Evolutionary conservation across 2,329 filamentous ascomycete genomes (phyloP).

Genomic region (Verticillium dahliae): DNA sequence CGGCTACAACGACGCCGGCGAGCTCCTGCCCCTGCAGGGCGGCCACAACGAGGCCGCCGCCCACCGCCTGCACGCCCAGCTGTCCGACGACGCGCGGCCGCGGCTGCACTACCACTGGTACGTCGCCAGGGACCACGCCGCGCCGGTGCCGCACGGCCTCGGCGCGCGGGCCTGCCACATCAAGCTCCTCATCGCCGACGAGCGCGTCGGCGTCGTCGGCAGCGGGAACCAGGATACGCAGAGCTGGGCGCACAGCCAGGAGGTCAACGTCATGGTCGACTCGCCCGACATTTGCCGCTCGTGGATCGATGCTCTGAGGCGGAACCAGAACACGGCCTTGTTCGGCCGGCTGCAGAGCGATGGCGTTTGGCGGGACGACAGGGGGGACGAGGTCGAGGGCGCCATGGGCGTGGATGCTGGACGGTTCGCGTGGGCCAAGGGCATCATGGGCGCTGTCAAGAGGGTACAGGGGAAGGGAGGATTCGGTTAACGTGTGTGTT

Average conservation of each 20-base stretch:
- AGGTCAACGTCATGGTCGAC: slow-evolving; percentile 72
- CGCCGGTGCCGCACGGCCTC: slow-evolving; percentile 58
- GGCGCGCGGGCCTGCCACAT: slow-evolving; percentile 67
- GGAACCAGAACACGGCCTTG: slow-evolving; percentile 57
- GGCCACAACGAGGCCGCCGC: slow-evolving; percentile 70
- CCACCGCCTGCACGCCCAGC: slow-evolving; percentile 46
- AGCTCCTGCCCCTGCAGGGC: slow-evolving; percentile 68
- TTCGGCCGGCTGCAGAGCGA: slow-evolving; percentile 50
- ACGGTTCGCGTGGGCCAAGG: slow-evolving; percentile 51
- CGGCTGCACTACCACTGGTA: slow-evolving; percentile 62
- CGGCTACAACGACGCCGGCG: slow-evolving; percentile 73
- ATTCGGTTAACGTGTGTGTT: neutral
- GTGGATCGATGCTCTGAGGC: slow-evolving; percentile 14
- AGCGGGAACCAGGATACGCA: slow-evolving; percentile 79
- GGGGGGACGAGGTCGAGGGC: slow-evolving; percentile 39
- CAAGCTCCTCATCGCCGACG: slow-evolving; percentile 71
- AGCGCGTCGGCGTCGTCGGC: slow-evolving; percentile 61
- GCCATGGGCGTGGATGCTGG: slow-evolving; percentile 47
- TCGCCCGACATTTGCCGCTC: slow-evolving; percentile 47
- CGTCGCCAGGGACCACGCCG: slow-evolving; percentile 64
- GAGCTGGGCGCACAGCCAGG: slow-evolving; percentile 71
- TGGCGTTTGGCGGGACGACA: slow-evolving; percentile 55
- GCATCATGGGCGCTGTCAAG: slow-evolving; percentile 49
- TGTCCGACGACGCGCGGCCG: slow-evolving; percentile 40
- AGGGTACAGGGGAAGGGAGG: slow-evolving; percentile 41